Percentiles rank a stretch among this genome's conserved stretches.
Conservation (phyloP, 768 basidiomycete species). For the Postia placenta region DNA sequence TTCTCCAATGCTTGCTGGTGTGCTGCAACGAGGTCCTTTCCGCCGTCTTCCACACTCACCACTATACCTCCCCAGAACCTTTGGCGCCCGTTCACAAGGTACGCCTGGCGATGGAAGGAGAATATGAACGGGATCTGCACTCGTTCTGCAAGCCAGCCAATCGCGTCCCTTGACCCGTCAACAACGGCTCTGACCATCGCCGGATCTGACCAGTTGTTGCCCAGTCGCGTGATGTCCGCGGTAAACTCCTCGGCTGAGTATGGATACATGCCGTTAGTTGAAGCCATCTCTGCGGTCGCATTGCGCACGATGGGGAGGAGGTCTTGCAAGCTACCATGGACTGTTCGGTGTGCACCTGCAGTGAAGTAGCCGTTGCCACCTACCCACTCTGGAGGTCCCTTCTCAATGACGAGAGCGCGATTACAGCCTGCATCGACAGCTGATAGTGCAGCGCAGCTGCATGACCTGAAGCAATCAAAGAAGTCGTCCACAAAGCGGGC, state of each 20-base stretch:
- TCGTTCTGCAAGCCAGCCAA: constrained; percentile 49
- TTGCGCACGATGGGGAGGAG: constrained; percentile 49
- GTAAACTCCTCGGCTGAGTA: constrained; percentile 52
- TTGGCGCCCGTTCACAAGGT: constrained; percentile 53
- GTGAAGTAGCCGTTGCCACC: constrained; percentile 74
- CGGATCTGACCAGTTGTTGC: constrained; percentile 42
- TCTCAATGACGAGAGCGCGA: constrained; percentile 60
- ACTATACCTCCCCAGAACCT: constrained; percentile 71
- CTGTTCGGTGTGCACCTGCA: constrained; percentile 61
- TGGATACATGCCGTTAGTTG: constrained; percentile 49
- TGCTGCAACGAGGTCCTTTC: constrained; percentile 59
- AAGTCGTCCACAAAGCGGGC: constrained; percentile 13
- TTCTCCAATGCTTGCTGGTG: constrained; percentile 43
- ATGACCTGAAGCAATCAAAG: constrained; percentile 56
- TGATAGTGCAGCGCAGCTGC: constrained; percentile 61
- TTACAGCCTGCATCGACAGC: constrained; percentile 54
- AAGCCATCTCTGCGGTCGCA: constrained; percentile 35
- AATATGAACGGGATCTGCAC: constrained; percentile 50
- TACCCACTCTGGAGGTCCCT: constrained; percentile 55
- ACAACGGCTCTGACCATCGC: constrained; percentile 48
- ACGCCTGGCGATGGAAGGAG: constrained; percentile 63
- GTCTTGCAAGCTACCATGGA: constrained; percentile 54
- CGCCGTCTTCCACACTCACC: constrained; percentile 55
- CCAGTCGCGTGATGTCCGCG: constrained; percentile 55
- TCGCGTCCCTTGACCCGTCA: constrained; percentile 45